A percentile compares a stretch with the other conserved stretches of the same genome.
Evolutionary conservation across 1,284 basidiomycete species (phyloP).

Genomic region (Schizopora paradoxa): DNA sequence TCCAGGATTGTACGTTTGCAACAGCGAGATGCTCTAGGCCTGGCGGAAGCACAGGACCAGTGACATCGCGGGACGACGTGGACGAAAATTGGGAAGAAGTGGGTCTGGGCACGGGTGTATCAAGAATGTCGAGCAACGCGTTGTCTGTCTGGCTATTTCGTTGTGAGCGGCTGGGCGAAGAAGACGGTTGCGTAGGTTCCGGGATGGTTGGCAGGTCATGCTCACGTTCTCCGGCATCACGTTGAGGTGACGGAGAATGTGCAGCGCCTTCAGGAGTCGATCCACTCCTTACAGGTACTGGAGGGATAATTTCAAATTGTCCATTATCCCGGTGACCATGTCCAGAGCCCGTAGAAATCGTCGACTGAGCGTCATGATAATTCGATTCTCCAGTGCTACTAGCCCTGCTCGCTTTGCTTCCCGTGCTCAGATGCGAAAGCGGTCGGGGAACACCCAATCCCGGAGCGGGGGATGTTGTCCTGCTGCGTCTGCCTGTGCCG

Average conservation of each 20-base stretch:
- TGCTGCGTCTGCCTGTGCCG: background rate
- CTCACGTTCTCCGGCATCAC: slow-evolving; percentile 10
- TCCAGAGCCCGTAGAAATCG: slow-evolving; percentile 13
- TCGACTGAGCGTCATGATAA: slow-evolving; percentile 15
- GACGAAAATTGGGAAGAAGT: slow-evolving; percentile 17
- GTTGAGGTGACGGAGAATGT: slow-evolving; percentile 8
- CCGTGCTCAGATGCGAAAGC: slow-evolving; percentile 10
- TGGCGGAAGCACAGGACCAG: slow-evolving; percentile 15
- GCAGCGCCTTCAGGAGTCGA: slow-evolving; percentile 3
- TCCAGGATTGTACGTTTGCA: slow-evolving; percentile 14
- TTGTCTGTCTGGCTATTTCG: background rate
- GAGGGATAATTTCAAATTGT: no score
- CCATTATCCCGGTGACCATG: slow-evolving; percentile 3
- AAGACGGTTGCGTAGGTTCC: slow-evolving; percentile 2
- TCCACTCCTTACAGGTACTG: slow-evolving; percentile 8
- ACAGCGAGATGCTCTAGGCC: slow-evolving; percentile 12
- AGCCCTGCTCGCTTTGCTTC: slow-evolving; percentile 5
- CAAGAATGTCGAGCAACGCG: slow-evolving; percentile 13
- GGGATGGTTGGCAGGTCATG: slow-evolving; percentile 8
- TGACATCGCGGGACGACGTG: slow-evolving; percentile 10
- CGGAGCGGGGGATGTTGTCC: background rate
- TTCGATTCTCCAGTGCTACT: slow-evolving; percentile 11
- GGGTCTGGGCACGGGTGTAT: slow-evolving; percentile 16
- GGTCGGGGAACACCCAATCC: slow-evolving; percentile 14
- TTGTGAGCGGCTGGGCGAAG: background rate